phyloP scores from a whole-genome alignment of 805 yeast species.

The Candida loeiensis region DNA sequence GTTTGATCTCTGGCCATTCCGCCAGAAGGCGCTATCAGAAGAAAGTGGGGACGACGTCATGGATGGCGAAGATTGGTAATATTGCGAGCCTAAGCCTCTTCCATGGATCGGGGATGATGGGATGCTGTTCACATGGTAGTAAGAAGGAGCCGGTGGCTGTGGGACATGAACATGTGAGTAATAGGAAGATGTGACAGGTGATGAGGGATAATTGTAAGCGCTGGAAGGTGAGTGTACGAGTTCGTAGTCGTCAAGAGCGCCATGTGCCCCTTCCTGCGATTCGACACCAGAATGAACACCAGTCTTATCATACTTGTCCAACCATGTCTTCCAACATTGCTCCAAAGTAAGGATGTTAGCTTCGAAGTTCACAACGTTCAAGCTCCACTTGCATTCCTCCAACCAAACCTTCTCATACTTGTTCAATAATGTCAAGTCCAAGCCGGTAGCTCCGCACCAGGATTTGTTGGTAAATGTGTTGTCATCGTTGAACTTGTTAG shows the following conservation, averaged over 20 bases:
- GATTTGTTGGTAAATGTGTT: conserved; percentile 93
- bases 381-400: conserved; percentile 53
- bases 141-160: conserved; percentile 4
- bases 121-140: conserved; percentile 11
- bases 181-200: conserved; percentile 9
- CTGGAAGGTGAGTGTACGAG: conserved; percentile 3
- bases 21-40: conserved; percentile 10
- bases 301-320: conserved; percentile 27
- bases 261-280: neutral
- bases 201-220: conserved; percentile 9
- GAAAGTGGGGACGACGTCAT: conserved; percentile 24
- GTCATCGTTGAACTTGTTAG: conserved; percentile 94
- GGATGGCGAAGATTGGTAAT: conserved; percentile 24
- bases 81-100: conserved; percentile 8
- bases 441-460: conserved; percentile 95
- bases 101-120: conserved; percentile 20
- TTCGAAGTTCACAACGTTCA: conserved; percentile 41
- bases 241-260: neutral
- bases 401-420: conserved; percentile 71
- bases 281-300: neutral
- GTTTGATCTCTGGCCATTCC: neutral
- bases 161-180: neutral
- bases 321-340: conserved; percentile 46
- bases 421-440: conserved; percentile 59
- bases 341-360: conserved; percentile 38